Conservation (phyloP, 371 early-diverging fungal species). For the Mortierella sp. region DNA sequence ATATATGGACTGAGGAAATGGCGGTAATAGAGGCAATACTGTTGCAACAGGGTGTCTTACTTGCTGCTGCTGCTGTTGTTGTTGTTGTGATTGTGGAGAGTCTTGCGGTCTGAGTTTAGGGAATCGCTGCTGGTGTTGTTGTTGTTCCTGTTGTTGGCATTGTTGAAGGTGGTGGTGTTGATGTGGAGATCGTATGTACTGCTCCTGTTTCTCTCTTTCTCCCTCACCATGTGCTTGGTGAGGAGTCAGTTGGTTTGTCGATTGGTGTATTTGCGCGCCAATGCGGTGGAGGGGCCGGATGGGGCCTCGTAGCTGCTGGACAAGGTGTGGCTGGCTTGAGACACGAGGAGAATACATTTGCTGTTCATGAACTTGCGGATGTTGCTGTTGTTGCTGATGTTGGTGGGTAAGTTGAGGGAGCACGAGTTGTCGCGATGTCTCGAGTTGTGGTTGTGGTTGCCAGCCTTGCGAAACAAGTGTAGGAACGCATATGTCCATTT, state of each 20-base stretch:
- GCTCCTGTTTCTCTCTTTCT: background rate
- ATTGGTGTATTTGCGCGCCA: background rate
- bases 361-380: constrained; percentile 9
- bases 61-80: constrained; percentile 18
- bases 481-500: constrained; percentile 15
- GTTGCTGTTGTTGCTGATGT: constrained; percentile 18
- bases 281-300: background rate
- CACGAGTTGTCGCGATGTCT: constrained; percentile 13
- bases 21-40: constrained; percentile 23
- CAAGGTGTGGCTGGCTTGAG: background rate
- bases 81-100: constrained; percentile 7
- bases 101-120: constrained; percentile 1
- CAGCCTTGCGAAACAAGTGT: constrained; percentile 11
- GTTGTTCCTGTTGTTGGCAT: constrained; percentile 7
- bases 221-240: constrained; percentile 16
- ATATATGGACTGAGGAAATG: constrained; percentile 25
- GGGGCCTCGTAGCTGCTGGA: constrained; percentile 7
- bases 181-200: constrained; percentile 1
- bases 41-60: background rate
- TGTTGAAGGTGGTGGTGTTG: constrained; percentile 22
- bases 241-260: background rate
- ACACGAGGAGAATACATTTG: constrained; percentile 9
- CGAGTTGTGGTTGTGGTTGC: constrained; percentile 18
- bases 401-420: constrained; percentile 8
- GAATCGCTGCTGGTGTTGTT: constrained; percentile 3